These are phyloP conservation scores for Torulaspora globosa DNA, from an alignment of 1,139 yeast genomes.

Conservation along the genomic window DNA sequence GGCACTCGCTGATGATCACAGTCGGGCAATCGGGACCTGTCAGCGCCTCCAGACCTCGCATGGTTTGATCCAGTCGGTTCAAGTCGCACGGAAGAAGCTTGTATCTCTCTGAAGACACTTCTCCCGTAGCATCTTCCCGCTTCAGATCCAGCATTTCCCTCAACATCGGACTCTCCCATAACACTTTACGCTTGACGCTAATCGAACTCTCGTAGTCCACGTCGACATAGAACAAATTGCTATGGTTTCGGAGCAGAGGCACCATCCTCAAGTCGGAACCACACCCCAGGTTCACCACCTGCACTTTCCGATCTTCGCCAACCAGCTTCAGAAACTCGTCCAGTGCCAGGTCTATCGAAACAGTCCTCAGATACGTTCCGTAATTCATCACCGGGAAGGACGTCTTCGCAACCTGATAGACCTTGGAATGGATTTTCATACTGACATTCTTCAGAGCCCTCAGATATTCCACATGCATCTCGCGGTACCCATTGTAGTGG, in stretches of 20 bases:
- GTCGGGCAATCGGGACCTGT: slow-evolving; percentile 54
- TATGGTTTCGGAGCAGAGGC: slow-evolving; percentile 22
- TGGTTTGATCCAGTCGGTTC: slow-evolving; percentile 20
- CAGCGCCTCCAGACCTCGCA: slow-evolving; percentile 15
- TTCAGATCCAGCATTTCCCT: slow-evolving; percentile 22
- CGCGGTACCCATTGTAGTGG: slow-evolving; percentile 22
- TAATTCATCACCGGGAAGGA: slow-evolving; percentile 77
- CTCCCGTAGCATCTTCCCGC: slow-evolving; percentile 18
- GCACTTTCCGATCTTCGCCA: slow-evolving; percentile 38
- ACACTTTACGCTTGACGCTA: slow-evolving; percentile 53
- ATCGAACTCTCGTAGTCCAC: slow-evolving; percentile 69
- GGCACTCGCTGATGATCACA: slow-evolving; percentile 79
- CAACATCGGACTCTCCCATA: slow-evolving; percentile 24
- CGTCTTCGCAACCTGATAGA: slow-evolving; percentile 32
- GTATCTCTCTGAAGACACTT: slow-evolving; percentile 23
- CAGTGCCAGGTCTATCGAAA: slow-evolving; percentile 54
- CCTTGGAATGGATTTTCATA: slow-evolving; percentile 27
- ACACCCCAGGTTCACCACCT: slow-evolving; percentile 84
- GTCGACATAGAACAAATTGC: slow-evolving; percentile 54
- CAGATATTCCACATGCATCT: slow-evolving; percentile 25
- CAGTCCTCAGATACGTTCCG: slow-evolving; percentile 78
- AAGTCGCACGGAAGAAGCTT: slow-evolving; percentile 33
- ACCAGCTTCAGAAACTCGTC: slow-evolving; percentile 45
- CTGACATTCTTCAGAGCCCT: slow-evolving; percentile 21
- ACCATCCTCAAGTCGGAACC: slow-evolving; percentile 81